phyloP scores from a whole-genome alignment of 352 stramenopile genomes.

The Phytophthora colocasiae region DNA sequence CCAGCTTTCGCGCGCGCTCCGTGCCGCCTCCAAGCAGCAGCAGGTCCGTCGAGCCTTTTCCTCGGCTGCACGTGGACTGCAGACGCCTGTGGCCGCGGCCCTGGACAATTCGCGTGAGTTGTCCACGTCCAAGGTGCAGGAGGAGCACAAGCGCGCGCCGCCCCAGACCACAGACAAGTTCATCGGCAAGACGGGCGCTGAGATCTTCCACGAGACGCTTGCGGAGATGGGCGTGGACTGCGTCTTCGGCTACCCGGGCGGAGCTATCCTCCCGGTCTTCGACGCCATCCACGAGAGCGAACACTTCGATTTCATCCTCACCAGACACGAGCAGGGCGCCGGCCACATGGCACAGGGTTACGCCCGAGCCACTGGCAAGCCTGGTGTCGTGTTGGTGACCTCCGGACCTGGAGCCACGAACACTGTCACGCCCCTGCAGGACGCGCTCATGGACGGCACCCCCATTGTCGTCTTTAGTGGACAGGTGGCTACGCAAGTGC shows the following conservation, averaged over 20 bases:
- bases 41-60: constrained; percentile 32
- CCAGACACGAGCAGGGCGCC: constrained; percentile 82
- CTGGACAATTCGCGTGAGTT: constrained; percentile 36
- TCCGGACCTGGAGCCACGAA: constrained; percentile 95
- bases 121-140: constrained; percentile 45
- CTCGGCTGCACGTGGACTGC: constrained; percentile 30
- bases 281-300: constrained; percentile 94
- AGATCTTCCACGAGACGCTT: constrained; percentile 96
- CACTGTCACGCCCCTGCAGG: constrained; percentile 93
- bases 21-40: constrained; percentile 37
- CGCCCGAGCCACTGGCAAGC: constrained; percentile 83
- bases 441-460: constrained; percentile 95
- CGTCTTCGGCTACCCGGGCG: constrained; percentile 95
- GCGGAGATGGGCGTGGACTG: constrained; percentile 90
- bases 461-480: constrained; percentile 95
- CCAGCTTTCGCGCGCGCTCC: constrained; percentile 53
- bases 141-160: constrained; percentile 42
- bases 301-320: constrained; percentile 85
- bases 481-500: constrained; percentile 93
- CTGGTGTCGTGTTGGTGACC: constrained; percentile 94
- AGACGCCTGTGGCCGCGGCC: constrained; percentile 13
- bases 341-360: constrained; percentile 91
- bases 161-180: constrained; percentile 84
- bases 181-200: constrained; percentile 92
- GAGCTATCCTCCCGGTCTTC: constrained; percentile 94